Conservation (phyloP, 1,284 basidiomycete species). For the Ganoderma leucocontextum region DNA sequence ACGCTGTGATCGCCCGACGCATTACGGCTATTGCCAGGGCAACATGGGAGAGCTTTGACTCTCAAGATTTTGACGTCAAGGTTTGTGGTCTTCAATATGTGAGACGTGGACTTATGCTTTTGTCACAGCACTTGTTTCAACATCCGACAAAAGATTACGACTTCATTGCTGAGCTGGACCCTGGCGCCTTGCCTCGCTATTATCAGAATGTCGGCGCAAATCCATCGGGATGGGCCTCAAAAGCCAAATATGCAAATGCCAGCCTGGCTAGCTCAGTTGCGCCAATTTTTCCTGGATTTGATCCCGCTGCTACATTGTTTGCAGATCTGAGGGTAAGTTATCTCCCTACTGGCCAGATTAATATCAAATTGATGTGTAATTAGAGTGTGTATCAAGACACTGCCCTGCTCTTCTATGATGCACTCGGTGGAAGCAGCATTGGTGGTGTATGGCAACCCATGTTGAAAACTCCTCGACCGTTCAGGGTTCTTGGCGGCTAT, state of each 20-base stretch:
- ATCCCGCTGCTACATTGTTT: conserved; percentile 79
- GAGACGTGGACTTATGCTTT: background rate
- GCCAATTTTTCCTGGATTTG: conserved; percentile 74
- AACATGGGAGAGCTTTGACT: conserved; percentile 63
- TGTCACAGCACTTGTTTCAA: conserved; percentile 75
- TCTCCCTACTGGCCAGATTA: background rate
- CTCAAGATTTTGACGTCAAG: conserved; percentile 57
- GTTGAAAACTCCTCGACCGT: conserved; percentile 61
- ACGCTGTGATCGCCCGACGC: conserved; percentile 75
- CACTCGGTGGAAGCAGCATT: conserved; percentile 80
- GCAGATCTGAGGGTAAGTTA: conserved; percentile 72
- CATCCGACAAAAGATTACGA: conserved; percentile 91
- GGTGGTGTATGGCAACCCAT: conserved; percentile 91
- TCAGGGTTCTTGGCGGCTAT: conserved; percentile 88
- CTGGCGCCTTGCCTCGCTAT: conserved; percentile 75
- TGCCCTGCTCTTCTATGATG: conserved; percentile 88
- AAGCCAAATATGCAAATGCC: conserved; percentile 59
- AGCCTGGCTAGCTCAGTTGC: conserved; percentile 37
- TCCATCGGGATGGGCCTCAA: conserved; percentile 51
- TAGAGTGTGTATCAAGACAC: conserved; percentile 83
- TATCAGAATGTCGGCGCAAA: conserved; percentile 68
- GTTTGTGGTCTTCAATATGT: conserved; percentile 45
- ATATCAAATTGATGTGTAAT: conserved; percentile 11
- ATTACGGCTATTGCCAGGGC: conserved; percentile 78
- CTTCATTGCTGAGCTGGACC: conserved; percentile 81